Conservation (phyloP, 2,329 filamentous ascomycete species). For the Leptographium flavum region DNA sequence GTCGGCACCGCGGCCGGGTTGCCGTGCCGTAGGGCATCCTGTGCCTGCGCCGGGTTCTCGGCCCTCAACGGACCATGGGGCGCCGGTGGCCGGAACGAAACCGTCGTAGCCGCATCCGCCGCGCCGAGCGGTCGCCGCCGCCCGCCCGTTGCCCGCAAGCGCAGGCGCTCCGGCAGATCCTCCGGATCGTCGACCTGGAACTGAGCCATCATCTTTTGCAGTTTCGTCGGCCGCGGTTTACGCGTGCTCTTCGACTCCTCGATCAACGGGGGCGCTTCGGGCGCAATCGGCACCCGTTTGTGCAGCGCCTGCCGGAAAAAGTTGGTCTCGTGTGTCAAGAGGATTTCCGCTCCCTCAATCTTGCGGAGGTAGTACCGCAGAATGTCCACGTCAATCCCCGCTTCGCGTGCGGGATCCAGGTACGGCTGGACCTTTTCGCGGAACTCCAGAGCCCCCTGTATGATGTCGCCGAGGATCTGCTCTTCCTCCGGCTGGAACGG, state of each 20-base stretch:
- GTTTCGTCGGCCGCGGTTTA: slow-evolving; percentile 90
- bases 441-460: slow-evolving; percentile 73
- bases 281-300: slow-evolving; percentile 84
- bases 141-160: slow-evolving; percentile 60
- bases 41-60: neutral
- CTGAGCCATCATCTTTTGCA: slow-evolving; percentile 85
- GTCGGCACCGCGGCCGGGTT: no score
- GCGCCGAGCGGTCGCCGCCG: slow-evolving; percentile 57
- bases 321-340: slow-evolving; percentile 88
- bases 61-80: neutral
- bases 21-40: neutral
- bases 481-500: slow-evolving; percentile 97
- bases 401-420: slow-evolving; percentile 69
- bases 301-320: slow-evolving; percentile 93
- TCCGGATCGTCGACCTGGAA: slow-evolving; percentile 83
- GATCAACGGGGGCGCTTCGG: slow-evolving; percentile 69
- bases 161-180: slow-evolving; percentile 70
- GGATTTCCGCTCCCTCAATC: slow-evolving; percentile 89
- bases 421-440: slow-evolving; percentile 67
- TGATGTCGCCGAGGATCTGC: slow-evolving; percentile 69
- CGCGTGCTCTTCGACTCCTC: slow-evolving; percentile 82
- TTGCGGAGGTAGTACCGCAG: slow-evolving; percentile 94
- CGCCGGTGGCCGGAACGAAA: slow-evolving; percentile 2
- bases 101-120: slow-evolving; percentile 19
- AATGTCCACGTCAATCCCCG: slow-evolving; percentile 64